Percentiles rank a stretch among this genome's conserved stretches.
These are phyloP conservation scores for Echium plantagineum DNA, from an alignment of 257 asterid genomes.

Conservation along the genomic window DNA sequence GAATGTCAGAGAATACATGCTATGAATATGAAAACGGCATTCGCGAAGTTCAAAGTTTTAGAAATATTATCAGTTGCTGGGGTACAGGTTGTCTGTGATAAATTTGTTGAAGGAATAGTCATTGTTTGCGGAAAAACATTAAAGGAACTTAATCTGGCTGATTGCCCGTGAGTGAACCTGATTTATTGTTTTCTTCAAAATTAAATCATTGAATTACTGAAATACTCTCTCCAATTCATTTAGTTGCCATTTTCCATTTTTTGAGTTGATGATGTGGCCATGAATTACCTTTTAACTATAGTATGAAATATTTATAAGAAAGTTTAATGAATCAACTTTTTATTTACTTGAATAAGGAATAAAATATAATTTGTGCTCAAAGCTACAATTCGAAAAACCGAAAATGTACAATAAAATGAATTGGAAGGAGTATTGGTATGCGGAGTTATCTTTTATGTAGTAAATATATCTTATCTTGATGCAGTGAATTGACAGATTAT, in stretches of 20 bases:
- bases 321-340: too few species aligned
- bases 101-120: constrained; percentile 32
- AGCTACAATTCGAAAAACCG: too few species aligned
- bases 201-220: not conserved
- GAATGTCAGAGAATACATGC: constrained; percentile 55
- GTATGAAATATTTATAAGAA: too few species aligned
- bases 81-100: constrained; percentile 39
- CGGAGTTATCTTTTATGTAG: constrained; percentile 1
- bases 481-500: constrained; percentile 57
- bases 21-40: constrained; percentile 34
- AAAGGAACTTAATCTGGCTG: constrained; percentile 64
- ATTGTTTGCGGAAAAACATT: constrained; percentile 32
- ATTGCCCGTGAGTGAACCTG: constrained; percentile 54
- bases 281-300: too few species aligned
- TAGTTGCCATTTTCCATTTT: too few species aligned
- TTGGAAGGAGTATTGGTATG: not conserved
- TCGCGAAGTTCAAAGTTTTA: constrained; percentile 38
- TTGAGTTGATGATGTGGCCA: too few species aligned
- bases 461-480: constrained; percentile 13
- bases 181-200: constrained; percentile 13
- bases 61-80: constrained; percentile 80
- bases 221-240: too few species aligned
- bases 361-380: too few species aligned
- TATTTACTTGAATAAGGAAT: too few species aligned
- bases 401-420: too few species aligned